Evolutionary conservation across 306 rosid species (phyloP).

Genomic region (Ormosia semicastrata): DNA sequence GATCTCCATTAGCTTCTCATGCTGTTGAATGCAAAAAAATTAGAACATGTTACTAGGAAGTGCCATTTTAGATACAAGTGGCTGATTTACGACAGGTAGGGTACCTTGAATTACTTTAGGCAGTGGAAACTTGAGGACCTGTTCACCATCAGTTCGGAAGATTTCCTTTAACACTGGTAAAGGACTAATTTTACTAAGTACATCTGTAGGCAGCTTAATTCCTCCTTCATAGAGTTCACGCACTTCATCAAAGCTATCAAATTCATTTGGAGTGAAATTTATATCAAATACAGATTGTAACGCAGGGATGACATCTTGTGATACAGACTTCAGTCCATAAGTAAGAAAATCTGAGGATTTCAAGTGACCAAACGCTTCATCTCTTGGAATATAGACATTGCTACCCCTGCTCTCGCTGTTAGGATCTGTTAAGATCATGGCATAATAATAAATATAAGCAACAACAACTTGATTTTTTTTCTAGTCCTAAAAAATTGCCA

Average conservation of each 20-base stretch:
- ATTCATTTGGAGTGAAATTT: conserved; percentile 29
- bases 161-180: conserved; percentile 44
- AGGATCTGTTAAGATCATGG: conserved; percentile 30
- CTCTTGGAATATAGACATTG: conserved; percentile 54
- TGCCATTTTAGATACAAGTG: not conserved
- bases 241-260: conserved; percentile 35
- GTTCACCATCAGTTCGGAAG: conserved; percentile 53
- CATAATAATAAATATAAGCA: too few species aligned
- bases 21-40: not conserved
- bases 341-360: not conserved
- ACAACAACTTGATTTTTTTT: too few species aligned
- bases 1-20: not conserved
- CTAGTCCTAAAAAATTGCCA: too few species aligned
- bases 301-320: conserved; percentile 44
- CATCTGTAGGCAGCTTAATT: conserved; percentile 34
- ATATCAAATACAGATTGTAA: conserved; percentile 27
- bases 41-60: not conserved
- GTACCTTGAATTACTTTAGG: conserved; percentile 65
- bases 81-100: too few species aligned
- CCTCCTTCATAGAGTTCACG: conserved; percentile 50
- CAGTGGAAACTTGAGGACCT: conserved; percentile 42
- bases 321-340: conserved; percentile 49
- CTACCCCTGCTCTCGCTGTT: conserved; percentile 35
- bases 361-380: conserved; percentile 55
- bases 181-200: conserved; percentile 41